Percentiles rank a stretch among this genome's conserved stretches.
These are phyloP conservation scores for Naganishia albida DNA, from an alignment of 1,284 basidiomycete species.

Conservation along the genomic window DNA sequence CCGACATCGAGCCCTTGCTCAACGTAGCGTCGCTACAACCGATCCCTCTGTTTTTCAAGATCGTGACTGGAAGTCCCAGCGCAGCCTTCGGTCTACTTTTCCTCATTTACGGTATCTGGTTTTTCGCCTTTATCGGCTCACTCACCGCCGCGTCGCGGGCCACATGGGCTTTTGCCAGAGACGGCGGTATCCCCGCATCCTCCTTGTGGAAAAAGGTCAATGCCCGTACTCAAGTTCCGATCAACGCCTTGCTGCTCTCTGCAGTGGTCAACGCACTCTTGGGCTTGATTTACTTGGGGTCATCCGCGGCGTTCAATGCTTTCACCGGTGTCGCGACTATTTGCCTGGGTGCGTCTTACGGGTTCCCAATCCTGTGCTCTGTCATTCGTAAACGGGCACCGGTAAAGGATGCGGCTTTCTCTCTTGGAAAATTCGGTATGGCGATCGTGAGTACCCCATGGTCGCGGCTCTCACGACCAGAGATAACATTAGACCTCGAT, in stretches of 20 bases:
- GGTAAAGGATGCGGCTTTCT: conserved; percentile 51
- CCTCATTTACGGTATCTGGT: conserved; percentile 56
- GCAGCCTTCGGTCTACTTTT: conserved; percentile 56
- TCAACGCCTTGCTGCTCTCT: conserved; percentile 54
- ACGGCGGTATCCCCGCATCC: conserved; percentile 55
- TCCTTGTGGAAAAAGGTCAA: conserved; percentile 52
- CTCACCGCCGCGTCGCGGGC: conserved; percentile 56
- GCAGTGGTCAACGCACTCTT: conserved; percentile 54
- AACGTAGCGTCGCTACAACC: conserved; percentile 54
- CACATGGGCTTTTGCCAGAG: conserved; percentile 56
- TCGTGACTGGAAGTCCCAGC: conserved; percentile 52
- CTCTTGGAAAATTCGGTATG: conserved; percentile 53
- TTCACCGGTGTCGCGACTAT: conserved; percentile 50
- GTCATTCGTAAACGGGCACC: conserved; percentile 47
- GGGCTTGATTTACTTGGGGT: conserved; percentile 53
- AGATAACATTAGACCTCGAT: conserved; percentile 17
- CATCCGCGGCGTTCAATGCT: conserved; percentile 47
- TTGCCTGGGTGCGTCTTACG: conserved; percentile 51
- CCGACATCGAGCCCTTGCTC: conserved; percentile 52
- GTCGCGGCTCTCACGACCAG: background rate
- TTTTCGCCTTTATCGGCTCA: conserved; percentile 56
- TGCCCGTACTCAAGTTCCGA: conserved; percentile 50
- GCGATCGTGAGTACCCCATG: conserved; percentile 40
- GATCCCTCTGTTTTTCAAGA: conserved; percentile 56
- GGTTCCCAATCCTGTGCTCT: conserved; percentile 53